These are phyloP conservation scores for Scheffersomyces titani DNA, from an alignment of 1,139 yeast genomes.

Conservation along the genomic window DNA sequence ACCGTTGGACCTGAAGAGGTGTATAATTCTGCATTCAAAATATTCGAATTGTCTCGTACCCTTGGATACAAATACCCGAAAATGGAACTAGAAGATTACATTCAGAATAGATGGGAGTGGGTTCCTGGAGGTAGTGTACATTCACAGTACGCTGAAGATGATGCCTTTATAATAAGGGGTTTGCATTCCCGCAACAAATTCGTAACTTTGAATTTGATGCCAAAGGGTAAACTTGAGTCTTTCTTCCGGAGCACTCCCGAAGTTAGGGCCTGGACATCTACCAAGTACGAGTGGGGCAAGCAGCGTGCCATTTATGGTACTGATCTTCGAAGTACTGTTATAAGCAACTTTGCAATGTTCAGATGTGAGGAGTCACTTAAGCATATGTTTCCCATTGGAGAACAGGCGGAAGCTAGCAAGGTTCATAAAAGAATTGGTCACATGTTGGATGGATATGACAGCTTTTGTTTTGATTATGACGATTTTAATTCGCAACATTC, in stretches of 20 bases:
- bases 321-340: not conserved
- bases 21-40: not conserved
- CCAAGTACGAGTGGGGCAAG: not conserved
- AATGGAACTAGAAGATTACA: not conserved
- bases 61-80: not conserved
- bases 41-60: not conserved
- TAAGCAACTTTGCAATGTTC: not conserved
- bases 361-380: not conserved
- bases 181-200: not conserved
- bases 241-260: not conserved
- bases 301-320: not conserved
- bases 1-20: not conserved
- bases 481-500: not conserved
- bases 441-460: not conserved
- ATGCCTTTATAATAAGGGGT: not conserved
- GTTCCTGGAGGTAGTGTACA: not conserved
- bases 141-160: not conserved
- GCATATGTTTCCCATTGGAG: not conserved
- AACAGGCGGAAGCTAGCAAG: not conserved
- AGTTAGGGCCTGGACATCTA: not conserved
- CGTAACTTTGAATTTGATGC: not conserved
- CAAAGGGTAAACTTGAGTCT: not conserved
- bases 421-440: not conserved
- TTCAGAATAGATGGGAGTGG: not conserved
- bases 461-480: not conserved